phyloP scores from a whole-genome alignment of 805 yeast species.

The Myxozyma neglecta region DNA sequence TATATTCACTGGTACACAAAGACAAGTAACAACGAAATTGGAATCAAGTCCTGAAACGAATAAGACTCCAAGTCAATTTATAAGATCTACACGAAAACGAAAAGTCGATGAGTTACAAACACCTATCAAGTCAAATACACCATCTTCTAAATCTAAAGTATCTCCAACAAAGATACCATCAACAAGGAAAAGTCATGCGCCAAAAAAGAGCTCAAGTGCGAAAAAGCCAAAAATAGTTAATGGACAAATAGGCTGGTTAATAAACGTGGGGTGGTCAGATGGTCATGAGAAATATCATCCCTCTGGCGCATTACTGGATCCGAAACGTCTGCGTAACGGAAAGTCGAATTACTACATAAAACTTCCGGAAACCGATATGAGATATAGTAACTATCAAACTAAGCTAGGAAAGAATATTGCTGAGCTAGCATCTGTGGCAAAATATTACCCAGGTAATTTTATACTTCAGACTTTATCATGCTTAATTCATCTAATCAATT shows the following conservation, averaged over 20 bases:
- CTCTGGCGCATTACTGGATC: constrained; percentile 6
- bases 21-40: too few relatives aligned
- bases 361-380: neutral
- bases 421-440: neutral
- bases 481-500: neutral
- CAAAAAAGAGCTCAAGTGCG: too few relatives aligned
- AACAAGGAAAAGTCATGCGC: too few relatives aligned
- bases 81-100: too few relatives aligned
- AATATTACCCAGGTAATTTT: neutral
- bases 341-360: neutral
- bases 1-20: too few relatives aligned
- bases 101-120: too few relatives aligned
- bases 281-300: constrained; percentile 12
- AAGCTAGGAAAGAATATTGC: constrained; percentile 9
- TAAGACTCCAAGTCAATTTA: too few relatives aligned
- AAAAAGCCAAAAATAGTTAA: neutral
- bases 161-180: too few relatives aligned
- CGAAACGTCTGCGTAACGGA: constrained; percentile 1
- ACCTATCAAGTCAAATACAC: too few relatives aligned
- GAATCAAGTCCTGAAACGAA: too few relatives aligned
- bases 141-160: too few relatives aligned
- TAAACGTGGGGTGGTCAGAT: constrained; percentile 16
- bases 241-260: neutral
- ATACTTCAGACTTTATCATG: neutral
- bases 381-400: constrained; percentile 1